These are phyloP conservation scores for Solanum chaucha DNA, from an alignment of 257 asterid genomes.

Conservation along the genomic window DNA sequence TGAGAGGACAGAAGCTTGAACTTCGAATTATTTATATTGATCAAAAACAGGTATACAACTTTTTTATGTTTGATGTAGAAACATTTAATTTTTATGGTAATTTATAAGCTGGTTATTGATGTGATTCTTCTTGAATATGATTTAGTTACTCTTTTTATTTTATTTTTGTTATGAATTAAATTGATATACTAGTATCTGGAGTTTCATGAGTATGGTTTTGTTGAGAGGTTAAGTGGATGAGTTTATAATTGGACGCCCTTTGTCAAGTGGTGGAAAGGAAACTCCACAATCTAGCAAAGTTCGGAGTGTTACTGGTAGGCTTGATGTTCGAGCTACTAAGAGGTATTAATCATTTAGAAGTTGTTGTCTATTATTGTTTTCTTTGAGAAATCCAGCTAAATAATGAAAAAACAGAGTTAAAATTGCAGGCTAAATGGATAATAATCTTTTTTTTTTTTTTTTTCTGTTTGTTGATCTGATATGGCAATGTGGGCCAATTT, in stretches of 20 bases:
- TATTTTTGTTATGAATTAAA: no score
- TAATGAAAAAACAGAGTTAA: not conserved
- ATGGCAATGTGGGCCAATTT: not conserved
- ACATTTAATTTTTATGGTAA: not conserved
- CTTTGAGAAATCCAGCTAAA: not conserved
- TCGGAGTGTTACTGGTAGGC: constrained; percentile 76
- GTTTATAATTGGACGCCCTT: no score
- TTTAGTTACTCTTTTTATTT: no score
- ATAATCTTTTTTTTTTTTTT: not conserved
- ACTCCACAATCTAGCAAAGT: constrained; percentile 82
- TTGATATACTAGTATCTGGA: no score
- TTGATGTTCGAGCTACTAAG: constrained; percentile 84
- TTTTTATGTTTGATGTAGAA: not conserved
- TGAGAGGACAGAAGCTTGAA: constrained; percentile 79
- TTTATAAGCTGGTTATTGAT: no score
- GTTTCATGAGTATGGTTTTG: no score
- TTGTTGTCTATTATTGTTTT: not conserved
- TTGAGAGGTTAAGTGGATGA: no score
- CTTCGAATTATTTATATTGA: constrained; percentile 71
- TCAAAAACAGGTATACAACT: constrained; percentile 36
- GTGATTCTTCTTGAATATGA: no score
- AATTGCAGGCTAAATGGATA: not conserved
- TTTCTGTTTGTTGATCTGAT: not conserved
- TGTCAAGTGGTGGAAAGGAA: constrained; percentile 43
- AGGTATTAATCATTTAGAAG: constrained; percentile 21